Conservation (phyloP, 441 rosid species). For the Populus hybrid region DNA sequence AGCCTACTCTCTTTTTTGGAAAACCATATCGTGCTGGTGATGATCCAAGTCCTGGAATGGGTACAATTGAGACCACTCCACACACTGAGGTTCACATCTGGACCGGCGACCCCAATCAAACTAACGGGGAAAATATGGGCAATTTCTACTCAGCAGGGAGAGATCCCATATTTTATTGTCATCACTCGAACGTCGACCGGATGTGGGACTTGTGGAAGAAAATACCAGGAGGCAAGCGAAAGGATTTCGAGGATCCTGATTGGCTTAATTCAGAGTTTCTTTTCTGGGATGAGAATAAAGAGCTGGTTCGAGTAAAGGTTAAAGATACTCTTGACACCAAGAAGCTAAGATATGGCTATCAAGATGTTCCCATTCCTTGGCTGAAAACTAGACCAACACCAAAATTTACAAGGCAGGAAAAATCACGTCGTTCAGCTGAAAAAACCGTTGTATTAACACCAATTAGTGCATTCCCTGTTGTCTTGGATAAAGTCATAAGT, state of each 20-base stretch:
- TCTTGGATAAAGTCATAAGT: slow-evolving; percentile 33
- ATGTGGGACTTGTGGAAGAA: slow-evolving; percentile 56
- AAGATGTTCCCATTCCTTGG: slow-evolving; percentile 54
- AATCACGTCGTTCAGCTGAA: slow-evolving; percentile 24
- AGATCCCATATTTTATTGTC: slow-evolving; percentile 54
- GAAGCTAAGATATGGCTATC: slow-evolving; percentile 39
- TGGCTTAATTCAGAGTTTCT: slow-evolving; percentile 44
- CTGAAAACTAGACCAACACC: slow-evolving; percentile 43
- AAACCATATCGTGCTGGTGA: slow-evolving; percentile 47
- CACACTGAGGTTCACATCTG: slow-evolving; percentile 43
- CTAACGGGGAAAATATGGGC: slow-evolving; percentile 59
- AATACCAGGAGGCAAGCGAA: slow-evolving; percentile 29
- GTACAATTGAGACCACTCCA: slow-evolving; percentile 50
- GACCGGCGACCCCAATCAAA: slow-evolving; percentile 42
- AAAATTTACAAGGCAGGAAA: slow-evolving; percentile 24
- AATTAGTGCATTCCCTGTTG: slow-evolving; percentile 30
- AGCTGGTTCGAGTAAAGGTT: slow-evolving; percentile 48
- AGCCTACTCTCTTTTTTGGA: slow-evolving; percentile 44
- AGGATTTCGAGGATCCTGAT: slow-evolving; percentile 39
- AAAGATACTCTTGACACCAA: slow-evolving; percentile 39
- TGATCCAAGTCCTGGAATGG: slow-evolving; percentile 44
- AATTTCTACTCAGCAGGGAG: slow-evolving; percentile 55
- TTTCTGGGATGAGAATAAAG: slow-evolving; percentile 55
- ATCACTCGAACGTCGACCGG: slow-evolving; percentile 56
- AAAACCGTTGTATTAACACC: not conserved